A percentile compares a stretch with the other conserved stretches of the same genome.
Conservation (phyloP, 1,284 basidiomycete species). For the Phlebopus sp. region DNA sequence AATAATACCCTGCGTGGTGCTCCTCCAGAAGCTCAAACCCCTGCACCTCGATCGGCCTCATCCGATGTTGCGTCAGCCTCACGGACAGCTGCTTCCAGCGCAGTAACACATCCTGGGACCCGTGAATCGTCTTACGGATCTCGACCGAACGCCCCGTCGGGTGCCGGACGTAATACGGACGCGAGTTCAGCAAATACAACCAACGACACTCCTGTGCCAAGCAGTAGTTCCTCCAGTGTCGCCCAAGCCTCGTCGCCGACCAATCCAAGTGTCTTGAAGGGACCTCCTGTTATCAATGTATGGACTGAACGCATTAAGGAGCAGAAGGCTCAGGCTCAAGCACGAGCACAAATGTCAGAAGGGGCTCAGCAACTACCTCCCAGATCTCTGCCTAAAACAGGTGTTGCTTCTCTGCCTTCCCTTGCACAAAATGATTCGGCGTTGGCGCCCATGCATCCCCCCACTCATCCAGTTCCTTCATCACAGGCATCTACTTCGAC, state of each 20-base stretch:
- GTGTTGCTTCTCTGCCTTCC: neutral
- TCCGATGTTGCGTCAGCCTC: slow-evolving; percentile 1
- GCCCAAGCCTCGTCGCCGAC: neutral
- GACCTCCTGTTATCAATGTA: slow-evolving; percentile 19
- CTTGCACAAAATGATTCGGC: neutral
- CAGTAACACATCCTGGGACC: neutral
- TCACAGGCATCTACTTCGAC: slow-evolving; percentile 8
- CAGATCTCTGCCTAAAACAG: slow-evolving; percentile 1
- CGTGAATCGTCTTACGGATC: neutral
- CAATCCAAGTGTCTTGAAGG: neutral
- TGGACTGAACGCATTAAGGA: slow-evolving; percentile 32
- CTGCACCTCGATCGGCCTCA: neutral
- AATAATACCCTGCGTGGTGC: neutral
- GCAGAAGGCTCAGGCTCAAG: slow-evolving; percentile 24
- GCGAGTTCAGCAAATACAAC: neutral
- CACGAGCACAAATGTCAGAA: slow-evolving; percentile 3
- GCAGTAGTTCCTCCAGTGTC: neutral
- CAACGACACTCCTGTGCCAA: neutral
- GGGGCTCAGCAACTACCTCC: neutral
- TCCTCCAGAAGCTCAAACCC: neutral
- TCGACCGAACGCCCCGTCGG: slow-evolving; percentile 2
- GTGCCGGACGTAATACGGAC: slow-evolving; percentile 2
- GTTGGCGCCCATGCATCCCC: neutral
- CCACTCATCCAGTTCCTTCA: neutral
- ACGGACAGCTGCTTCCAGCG: slow-evolving; percentile 8